phyloP scores from a whole-genome alignment of 1,284 basidiomycete genomes.

The Puccinia novopanici region DNA sequence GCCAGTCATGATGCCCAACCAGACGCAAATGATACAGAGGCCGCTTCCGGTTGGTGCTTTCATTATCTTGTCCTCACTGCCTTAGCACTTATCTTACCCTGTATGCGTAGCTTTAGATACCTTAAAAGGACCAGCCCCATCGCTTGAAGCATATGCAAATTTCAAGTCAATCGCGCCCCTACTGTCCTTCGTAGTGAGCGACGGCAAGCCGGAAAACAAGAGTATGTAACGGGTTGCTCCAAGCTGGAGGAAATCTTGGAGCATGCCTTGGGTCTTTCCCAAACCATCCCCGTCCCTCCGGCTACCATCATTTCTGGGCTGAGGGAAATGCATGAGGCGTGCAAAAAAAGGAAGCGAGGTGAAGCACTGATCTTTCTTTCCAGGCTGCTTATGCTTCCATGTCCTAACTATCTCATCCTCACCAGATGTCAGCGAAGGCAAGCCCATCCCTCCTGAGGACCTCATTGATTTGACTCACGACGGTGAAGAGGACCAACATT shows the following conservation, averaged over 20 bases:
- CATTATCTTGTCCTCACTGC: no score
- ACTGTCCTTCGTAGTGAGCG: conserved; percentile 2
- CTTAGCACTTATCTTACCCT: no score
- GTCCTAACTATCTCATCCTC: not conserved
- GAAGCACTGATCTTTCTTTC: not conserved
- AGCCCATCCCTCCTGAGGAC: no score
- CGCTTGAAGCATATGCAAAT: not conserved
- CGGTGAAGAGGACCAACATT: not conserved
- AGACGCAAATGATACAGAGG: no score
- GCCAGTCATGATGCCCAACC: no score
- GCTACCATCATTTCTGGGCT: no score
- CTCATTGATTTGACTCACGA: conserved; percentile 5
- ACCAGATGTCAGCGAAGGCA: conserved; percentile 9
- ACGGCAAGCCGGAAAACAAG: conserved; percentile 9
- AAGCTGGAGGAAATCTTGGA: conserved; percentile 11
- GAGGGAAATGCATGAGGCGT: not conserved
- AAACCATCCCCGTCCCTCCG: no score
- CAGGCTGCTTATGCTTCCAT: not conserved
- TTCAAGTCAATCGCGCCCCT: not conserved
- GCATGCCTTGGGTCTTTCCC: conserved; percentile 11
- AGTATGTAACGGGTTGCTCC: conserved; percentile 14
- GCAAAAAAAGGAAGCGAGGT: conserved; percentile 17
- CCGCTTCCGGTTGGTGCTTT: no score
- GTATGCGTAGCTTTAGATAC: no score
- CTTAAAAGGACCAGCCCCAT: no score